Evolutionary conservation across 805 yeast species (phyloP).

Genomic region (Metschnikowia gelsemii): DNA sequence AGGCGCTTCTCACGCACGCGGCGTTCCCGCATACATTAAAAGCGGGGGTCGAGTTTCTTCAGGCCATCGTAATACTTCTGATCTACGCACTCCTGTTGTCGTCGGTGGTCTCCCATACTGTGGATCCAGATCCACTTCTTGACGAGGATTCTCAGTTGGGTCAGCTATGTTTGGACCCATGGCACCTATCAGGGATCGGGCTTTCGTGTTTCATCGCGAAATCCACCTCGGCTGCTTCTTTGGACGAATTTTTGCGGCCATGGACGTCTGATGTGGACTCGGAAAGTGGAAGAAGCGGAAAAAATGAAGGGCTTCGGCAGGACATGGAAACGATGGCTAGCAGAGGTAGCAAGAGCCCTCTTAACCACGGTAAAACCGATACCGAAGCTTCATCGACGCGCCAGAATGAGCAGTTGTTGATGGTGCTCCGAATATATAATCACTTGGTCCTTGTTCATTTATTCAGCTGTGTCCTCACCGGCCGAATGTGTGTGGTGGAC

Average conservation of each 20-base stretch:
- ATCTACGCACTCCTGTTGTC: constrained; percentile 65
- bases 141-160: constrained; percentile 25
- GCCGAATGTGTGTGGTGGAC: constrained; percentile 63
- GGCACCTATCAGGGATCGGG: constrained; percentile 67
- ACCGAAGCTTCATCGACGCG: no score
- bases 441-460: constrained; percentile 67
- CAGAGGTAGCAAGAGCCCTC: no score
- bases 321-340: no score
- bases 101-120: constrained; percentile 30
- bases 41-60: constrained; percentile 56
- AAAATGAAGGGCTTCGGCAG: no score
- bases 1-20: constrained; percentile 37
- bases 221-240: constrained; percentile 31
- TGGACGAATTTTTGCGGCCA: no score
- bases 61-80: constrained; percentile 63
- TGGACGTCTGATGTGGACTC: no score
- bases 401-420: constrained; percentile 48
- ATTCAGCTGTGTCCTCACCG: constrained; percentile 63
- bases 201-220: constrained; percentile 59
- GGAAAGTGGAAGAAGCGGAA: no score
- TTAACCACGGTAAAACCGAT: no score
- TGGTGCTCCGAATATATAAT: constrained; percentile 67
- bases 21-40: constrained; percentile 22
- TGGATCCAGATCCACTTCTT: constrained; percentile 15
- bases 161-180: constrained; percentile 58